Base-by-base conservation (phyloP, 139 green algal species). In the Chlamydomonas sp. region DNA sequence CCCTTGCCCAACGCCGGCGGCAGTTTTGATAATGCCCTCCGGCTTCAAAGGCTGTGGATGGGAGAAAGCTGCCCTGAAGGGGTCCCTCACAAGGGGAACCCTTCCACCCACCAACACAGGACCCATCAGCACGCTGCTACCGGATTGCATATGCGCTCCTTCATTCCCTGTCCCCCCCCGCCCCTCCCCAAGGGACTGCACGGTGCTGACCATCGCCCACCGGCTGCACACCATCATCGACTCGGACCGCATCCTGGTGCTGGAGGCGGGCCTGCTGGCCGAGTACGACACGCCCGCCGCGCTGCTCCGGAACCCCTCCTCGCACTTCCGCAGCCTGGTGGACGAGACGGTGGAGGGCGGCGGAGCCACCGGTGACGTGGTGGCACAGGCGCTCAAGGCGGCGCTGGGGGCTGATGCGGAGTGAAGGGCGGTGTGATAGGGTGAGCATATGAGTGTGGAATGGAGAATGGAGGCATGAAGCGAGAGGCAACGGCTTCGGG, bases 171-270 rank as follows among this genome's bases (percentile, higher is more conserved):
- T 6, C n/a, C 71, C 1, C 71, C 20, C 18, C 14, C 16, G 18
- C 69, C 17, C 18, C 17, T 5, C n/a, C 15, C 5, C 82, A 85
- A 85, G 63, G 71, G 88, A 92, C 31, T 92, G 90, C 89, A 95
- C 90, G 12, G 85, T 95, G 84, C 89, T 96, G 20, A 95, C 93
- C 5, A 96, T 96, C 64, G 94, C 94, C 7, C 90, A 93, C 80
- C 90, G 94, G 5, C 93, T 97, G 84, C 91, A 96, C 92, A 97
- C 95, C 17, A 97, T 97, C 88, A 94, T 96, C 20, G 94, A 97
- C 85, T 90, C 77, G 14, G 94, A 97, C 78, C 86, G 89, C 10
- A 93, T 97, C 63, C 88, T 97, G 88, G 85, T 97, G 63, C 90
- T 97, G 68, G 94, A 96, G 57, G 78, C 73, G 4, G 95, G 95